Evolutionary conservation across 2,329 filamentous ascomycete genomes (phyloP), one percentile per base, ranked within the genome.

Genomic region (Gliomastix tumulicola): DNA sequence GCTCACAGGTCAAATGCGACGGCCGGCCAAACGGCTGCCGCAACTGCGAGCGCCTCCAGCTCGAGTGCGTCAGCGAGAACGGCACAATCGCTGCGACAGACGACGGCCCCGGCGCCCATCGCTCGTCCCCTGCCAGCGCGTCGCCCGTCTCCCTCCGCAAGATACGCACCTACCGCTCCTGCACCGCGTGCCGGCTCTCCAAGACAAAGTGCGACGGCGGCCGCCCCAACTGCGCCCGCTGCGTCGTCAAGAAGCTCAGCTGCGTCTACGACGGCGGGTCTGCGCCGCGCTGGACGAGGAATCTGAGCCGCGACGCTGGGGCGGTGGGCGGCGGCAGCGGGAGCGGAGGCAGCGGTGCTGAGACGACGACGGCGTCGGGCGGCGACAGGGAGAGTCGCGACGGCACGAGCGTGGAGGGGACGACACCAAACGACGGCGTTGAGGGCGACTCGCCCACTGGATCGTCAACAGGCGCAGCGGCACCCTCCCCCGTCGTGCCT

Each of bases 121-220:
- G n/a, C 49, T 22, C 41, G 46, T 23, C 45, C 46, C 36, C 47
- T 42, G 15, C 47, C 4, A 21, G 43, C 21, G 40, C 49, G 20
- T 48, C 53, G 21, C 47, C 55, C 9, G 45, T 53, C 6, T 49
- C 58, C 3, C 38, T 61, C 32, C 50, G 57, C 30, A 63, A 62
- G 50, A 62, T 62, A 31, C 56, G 60, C 35, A 63, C 60, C 13
- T 63, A 63, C 41, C 57, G 60, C 18, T 62, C 59, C 19, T 63
- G 60, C 36, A 59, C 56, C 37, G n/a, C 51, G 57, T 63, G 60
- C 40, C 59, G 60, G 32, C 41, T 61, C 18, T 62, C 59, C 40
- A 63, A 63, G 55, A 63, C 60, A 6, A 63, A 65, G 49, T 65
- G 61, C 45, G 53, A 63, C 34, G 62, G 60, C 50, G 57, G 57